A percentile compares a stretch with the other conserved stretches of the same genome.
These are phyloP conservation scores for Penicillium italicum DNA, from an alignment of 2,329 filamentous ascomycete genomes.

Conservation along the genomic window DNA sequence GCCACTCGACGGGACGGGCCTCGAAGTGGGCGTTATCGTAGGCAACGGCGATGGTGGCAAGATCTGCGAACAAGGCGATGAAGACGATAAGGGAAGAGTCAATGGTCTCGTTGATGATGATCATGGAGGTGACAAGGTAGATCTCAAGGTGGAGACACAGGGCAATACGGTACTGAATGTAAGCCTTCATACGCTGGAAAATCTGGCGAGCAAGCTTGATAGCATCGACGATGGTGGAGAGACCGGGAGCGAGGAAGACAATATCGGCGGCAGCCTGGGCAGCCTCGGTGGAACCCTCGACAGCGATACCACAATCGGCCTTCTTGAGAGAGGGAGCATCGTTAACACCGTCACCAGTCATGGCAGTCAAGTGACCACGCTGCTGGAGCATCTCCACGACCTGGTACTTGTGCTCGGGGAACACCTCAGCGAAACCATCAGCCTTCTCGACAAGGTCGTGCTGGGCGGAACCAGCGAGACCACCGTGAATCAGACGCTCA, in stretches of 20 bases:
- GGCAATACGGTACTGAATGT: conserved; percentile 73
- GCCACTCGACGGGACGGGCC: conserved; percentile 72
- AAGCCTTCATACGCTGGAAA: conserved; percentile 75
- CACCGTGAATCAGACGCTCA: conserved; percentile 71
- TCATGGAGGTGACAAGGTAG: conserved; percentile 73
- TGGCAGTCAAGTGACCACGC: conserved; percentile 68
- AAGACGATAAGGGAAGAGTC: conserved; percentile 71
- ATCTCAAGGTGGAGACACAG: conserved; percentile 71
- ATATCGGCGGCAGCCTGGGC: conserved; percentile 71
- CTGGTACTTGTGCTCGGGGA: conserved; percentile 73
- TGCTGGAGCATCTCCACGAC: conserved; percentile 73
- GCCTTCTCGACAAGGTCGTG: conserved; percentile 73
- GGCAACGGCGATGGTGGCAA: conserved; percentile 73
- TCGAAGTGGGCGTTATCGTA: conserved; percentile 78
- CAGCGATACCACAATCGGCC: conserved; percentile 70
- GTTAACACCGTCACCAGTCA: conserved; percentile 75
- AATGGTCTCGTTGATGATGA: conserved; percentile 75
- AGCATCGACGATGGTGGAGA: conserved; percentile 67
- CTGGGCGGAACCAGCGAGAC: conserved; percentile 68
- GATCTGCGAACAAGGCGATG: conserved; percentile 73
- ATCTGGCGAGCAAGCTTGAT: conserved; percentile 73
- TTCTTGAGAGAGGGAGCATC: conserved; percentile 71
- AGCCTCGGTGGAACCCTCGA: conserved; percentile 68
- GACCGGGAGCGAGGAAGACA: conserved; percentile 69
- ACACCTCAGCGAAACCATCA: conserved; percentile 70